Conservation (phyloP, 495 filamentous ascomycete genomes). For the Immersiella caudata region DNA sequence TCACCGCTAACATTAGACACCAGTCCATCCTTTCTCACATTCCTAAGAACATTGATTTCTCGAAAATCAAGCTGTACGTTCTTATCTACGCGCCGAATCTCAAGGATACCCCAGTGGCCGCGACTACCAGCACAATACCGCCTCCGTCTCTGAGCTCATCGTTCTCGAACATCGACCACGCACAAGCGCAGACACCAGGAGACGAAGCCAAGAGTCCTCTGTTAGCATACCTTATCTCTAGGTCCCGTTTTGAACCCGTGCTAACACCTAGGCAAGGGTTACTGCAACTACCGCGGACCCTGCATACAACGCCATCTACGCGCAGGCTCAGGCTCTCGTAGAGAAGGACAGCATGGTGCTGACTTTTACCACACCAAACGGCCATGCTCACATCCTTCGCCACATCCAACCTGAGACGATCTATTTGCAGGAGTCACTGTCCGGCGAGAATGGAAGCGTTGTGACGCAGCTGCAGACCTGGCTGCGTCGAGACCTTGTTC, state of each 20-base stretch:
- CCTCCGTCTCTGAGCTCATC: conserved; percentile 76
- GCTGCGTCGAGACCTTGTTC: conserved; percentile 79
- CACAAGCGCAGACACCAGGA: conserved; percentile 70
- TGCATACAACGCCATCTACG: conserved; percentile 74
- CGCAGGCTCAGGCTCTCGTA: conserved; percentile 73
- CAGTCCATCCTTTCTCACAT: conserved; percentile 91
- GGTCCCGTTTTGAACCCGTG: conserved; percentile 15
- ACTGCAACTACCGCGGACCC: conserved; percentile 47
- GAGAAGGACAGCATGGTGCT: conserved; percentile 83
- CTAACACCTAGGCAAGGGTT: conserved; percentile 26
- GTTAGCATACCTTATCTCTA: conserved; percentile 35
- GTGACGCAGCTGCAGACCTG: conserved; percentile 76
- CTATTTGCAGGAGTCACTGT: conserved; percentile 79
- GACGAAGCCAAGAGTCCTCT: conserved; percentile 61
- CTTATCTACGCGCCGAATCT: conserved; percentile 84
- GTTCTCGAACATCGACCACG: conserved; percentile 81
- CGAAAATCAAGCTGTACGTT: conserved; percentile 73
- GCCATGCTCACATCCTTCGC: conserved; percentile 80
- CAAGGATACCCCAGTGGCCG: conserved; percentile 60
- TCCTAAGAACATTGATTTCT: conserved; percentile 68
- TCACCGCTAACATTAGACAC: conserved; percentile 24
- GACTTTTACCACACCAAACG: conserved; percentile 77
- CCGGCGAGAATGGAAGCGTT: conserved; percentile 69
- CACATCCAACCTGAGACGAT: conserved; percentile 80
- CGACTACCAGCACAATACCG: conserved; percentile 52